Percentiles rank a stretch among this genome's conserved stretches.
phyloP scores from a whole-genome alignment of 306 rosid species.

The Acmispon strigosus region DNA sequence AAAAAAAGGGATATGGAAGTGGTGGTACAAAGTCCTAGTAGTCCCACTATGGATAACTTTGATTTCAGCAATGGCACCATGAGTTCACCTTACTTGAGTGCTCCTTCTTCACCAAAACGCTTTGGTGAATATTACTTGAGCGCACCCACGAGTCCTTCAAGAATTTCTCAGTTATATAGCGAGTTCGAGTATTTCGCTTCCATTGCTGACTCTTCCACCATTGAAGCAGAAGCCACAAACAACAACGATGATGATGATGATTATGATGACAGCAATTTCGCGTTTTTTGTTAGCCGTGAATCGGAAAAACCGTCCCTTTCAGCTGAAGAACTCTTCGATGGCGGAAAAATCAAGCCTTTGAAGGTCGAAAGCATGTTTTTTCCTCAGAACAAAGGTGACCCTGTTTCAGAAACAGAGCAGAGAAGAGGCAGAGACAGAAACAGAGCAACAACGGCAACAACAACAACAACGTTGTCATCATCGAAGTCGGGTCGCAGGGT shows the following conservation, averaged over 20 bases:
- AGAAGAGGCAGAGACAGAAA: conserved; percentile 70
- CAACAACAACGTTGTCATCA: conserved; percentile 13
- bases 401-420: neutral
- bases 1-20: conserved; percentile 44
- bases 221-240: neutral
- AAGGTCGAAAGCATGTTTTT: conserved; percentile 6
- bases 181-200: conserved; percentile 35
- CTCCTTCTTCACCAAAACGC: conserved; percentile 65
- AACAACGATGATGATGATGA: neutral
- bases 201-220: neutral
- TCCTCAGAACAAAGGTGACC: too few species aligned
- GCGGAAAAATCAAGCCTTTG: conserved; percentile 60
- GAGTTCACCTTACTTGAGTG: conserved; percentile 42
- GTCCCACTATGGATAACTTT: conserved; percentile 34
- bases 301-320: conserved; percentile 46
- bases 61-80: conserved; percentile 38
- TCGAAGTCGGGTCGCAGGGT: conserved; percentile 48
- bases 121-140: conserved; percentile 60
- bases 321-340: conserved; percentile 83
- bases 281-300: conserved; percentile 49
- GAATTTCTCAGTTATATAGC: conserved; percentile 35
- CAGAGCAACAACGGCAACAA: neutral
- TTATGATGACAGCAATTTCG: conserved; percentile 39
- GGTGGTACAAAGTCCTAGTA: conserved; percentile 36
- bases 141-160: conserved; percentile 76